Conservation (phyloP, 177 flowering plant genomes). For the Vitis hybrid region DNA sequence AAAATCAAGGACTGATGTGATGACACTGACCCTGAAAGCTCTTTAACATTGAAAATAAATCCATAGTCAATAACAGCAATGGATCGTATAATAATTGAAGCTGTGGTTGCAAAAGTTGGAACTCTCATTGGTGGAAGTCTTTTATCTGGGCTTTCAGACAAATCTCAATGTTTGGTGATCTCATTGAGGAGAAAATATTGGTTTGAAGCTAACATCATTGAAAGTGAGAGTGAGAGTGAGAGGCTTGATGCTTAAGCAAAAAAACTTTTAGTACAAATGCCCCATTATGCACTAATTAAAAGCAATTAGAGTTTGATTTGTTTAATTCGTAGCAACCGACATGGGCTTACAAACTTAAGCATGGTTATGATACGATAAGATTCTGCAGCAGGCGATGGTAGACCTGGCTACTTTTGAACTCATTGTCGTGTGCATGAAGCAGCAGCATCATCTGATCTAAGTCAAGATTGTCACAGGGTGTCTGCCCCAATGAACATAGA, state of each 20-base stretch:
- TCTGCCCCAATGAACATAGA: background rate
- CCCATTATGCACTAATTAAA: conserved; percentile 13
- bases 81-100: background rate
- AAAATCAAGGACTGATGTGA: conserved; percentile 2
- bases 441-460: background rate
- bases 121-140: conserved; percentile 5
- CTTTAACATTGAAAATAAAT: background rate
- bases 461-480: no score
- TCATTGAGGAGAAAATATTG: conserved; percentile 12
- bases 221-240: background rate
- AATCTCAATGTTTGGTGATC: conserved; percentile 8
- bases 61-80: background rate
- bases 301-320: conserved; percentile 3
- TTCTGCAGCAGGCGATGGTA: conserved; percentile 5
- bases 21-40: conserved; percentile 15
- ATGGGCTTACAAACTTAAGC: conserved; percentile 1
- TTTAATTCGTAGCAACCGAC: conserved; percentile 8
- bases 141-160: background rate
- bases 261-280: conserved; percentile 9
- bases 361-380: conserved; percentile 21
- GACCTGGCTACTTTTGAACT: conserved; percentile 1
- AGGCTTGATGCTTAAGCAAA: conserved; percentile 23
- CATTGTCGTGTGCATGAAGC: background rate
- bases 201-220: conserved; percentile 21
- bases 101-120: background rate